Percentiles rank a stretch among this genome's conserved stretches.
Conservation (phyloP, 208 protist genomes). For the Leishmania aethiopica region DNA sequence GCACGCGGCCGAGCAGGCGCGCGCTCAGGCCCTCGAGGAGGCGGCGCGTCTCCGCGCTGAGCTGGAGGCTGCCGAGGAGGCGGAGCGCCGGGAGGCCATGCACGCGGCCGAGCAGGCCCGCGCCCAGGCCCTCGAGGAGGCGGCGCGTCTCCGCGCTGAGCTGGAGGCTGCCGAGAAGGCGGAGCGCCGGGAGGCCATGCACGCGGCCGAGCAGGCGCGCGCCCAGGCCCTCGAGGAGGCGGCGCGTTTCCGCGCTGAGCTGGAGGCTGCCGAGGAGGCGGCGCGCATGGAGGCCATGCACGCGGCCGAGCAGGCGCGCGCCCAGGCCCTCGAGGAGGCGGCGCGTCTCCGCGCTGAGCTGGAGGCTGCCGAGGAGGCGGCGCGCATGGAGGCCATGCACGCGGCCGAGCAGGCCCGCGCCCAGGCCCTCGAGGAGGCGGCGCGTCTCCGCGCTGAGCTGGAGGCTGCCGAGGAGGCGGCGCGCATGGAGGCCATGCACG, state of each 20-base stretch:
- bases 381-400: background rate
- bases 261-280: background rate
- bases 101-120: too few relatives aligned
- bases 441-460: background rate
- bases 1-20: background rate
- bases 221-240: background rate
- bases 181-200: background rate
- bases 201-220: background rate
- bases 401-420: background rate
- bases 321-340: background rate
- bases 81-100: too few relatives aligned
- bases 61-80: background rate
- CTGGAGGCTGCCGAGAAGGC: background rate
- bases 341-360: background rate
- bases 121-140: too few relatives aligned
- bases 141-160: too few relatives aligned
- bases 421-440: background rate
- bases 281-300: background rate
- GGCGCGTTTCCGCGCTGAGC: background rate
- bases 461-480: background rate
- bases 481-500: background rate
- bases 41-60: background rate
- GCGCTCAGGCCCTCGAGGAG: background rate
- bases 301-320: background rate
- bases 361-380: background rate